A percentile compares a stretch with the other conserved stretches of the same genome.
Conservation (phyloP, 768 basidiomycete genomes). For the Rhizopogon vesiculosus region DNA sequence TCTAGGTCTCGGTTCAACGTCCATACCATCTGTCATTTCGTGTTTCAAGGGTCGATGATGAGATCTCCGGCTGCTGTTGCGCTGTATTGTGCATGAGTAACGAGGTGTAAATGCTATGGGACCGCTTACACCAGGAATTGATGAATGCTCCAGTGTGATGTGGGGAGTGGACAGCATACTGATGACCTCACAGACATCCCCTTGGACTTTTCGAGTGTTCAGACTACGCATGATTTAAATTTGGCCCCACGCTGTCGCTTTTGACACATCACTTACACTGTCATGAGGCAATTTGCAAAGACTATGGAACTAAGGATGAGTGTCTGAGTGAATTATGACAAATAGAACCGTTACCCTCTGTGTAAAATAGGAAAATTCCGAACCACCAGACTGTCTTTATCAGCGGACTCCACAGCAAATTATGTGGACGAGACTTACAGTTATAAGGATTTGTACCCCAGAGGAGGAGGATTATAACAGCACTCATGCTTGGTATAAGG, state of each 20-base stretch:
- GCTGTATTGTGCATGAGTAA: not conserved
- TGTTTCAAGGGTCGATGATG: not conserved
- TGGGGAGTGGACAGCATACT: not conserved
- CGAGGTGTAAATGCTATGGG: not conserved
- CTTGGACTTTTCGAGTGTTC: not conserved
- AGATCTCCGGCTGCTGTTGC: no score
- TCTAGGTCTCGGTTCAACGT: not conserved
- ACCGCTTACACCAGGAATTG: not conserved
- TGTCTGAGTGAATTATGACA: no score
- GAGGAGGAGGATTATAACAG: not conserved
- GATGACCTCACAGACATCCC: not conserved
- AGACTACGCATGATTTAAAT: not conserved
- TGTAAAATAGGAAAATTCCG: not conserved
- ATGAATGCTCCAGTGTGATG: not conserved
- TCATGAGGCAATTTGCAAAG: not conserved
- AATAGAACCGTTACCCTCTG: not conserved
- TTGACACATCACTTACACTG: not conserved
- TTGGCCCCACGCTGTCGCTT: no score
- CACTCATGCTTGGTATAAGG: not conserved
- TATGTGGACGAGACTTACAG: not conserved
- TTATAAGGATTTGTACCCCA: not conserved
- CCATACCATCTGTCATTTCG: not conserved
- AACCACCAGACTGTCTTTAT: not conserved
- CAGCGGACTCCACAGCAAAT: not conserved
- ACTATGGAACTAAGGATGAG: not conserved